Base-by-base conservation (phyloP, 2,329 filamentous ascomycete species). In the Aspergillus unguis region DNA sequence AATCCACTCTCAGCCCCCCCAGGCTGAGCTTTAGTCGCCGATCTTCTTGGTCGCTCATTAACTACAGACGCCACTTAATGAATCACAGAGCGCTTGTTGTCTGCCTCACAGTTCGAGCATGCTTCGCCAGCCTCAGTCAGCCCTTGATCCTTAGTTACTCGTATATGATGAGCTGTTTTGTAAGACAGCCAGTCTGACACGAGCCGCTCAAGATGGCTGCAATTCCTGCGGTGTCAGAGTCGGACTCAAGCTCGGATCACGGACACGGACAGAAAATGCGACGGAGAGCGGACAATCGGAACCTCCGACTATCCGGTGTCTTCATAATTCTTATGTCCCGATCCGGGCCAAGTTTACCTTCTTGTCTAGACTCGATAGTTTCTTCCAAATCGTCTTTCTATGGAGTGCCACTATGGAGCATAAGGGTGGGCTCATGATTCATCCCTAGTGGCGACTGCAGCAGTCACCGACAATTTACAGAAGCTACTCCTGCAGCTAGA, bases 241-340 rank as follows among this genome's bases (percentile, higher is more conserved):
- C 40, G 40, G 40, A 31, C 17, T 17, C 17, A 17, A 17, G 17
- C 17, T 17, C 17, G 17, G 17, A 17, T 17, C 17, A 17, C 27
- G 17, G 4, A 29, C 5, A 6, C 9, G 10, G 26, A 28, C 26
- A 28, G 6, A 23, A 3, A 25, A 8, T 28, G 11, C 36, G 36
- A 23, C 41, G 41, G 41, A 23, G 45, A 28, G 43, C 26, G 48
- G 38, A 33, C 38, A 36, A 40, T 44, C 53, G 53, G 50, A 50
- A 44, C 17, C 35, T 26, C 55, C 53, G 55, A 56, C 50, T 40
- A 42, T 33, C 55, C 55, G 53, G 36, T 49, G 41, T 26, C 11
- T 53, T 48, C 53, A 48, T 49, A 47, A 49, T 9, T 43, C 38
- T 44, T 43, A 49, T 43, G 25, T 17, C 27, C 47, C 47, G 43